Evolutionary conservation across 2,329 filamentous ascomycete species (phyloP), one percentile per base, ranked within the genome.

Genomic region (Zopfia rhizophila): DNA sequence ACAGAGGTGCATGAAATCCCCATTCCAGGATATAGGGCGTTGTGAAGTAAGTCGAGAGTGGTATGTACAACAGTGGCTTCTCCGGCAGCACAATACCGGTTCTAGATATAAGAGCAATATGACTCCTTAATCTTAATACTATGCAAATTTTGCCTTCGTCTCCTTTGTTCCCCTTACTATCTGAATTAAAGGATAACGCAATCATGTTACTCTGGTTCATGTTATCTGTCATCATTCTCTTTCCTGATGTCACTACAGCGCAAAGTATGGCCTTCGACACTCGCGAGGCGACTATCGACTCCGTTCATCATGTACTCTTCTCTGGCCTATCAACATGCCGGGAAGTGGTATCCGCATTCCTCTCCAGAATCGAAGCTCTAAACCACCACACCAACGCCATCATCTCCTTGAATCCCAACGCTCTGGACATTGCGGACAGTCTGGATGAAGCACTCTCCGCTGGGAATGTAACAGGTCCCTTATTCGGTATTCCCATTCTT

Each of bases 401-500:
- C 39, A 74, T 84, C 36, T 70, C 75, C 2, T 65, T 85, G 7
- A 82, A 83, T 44, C 74, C 78, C 0, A 59, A 75, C 33, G 78
- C 78, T 5, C 56, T 83, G 6, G 35, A 46, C 3, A 69, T 72
- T 5, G 84, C 85, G 4, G 76, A 81, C 42, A 58, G 68, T 1
- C 63, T 83, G 18, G 83, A 87, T 57, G 50, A 56, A 8, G 59
- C 63, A 10, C 64, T 84, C 6, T 66, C 73, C 3, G 60, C 72
- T 2, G 77, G 78, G 3, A 82, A 84, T 58, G 69, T 72, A 17
- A 78, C 76, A 0, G 79, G 76, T 1, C 60, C 75, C 1, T 70
- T 88, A 1, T 83, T 87, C 62, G 85, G 84, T 59, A 74, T 88
- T 13, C 84, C 85, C 0, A 65, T 86, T 10, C 60, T 88, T 4